A percentile compares a stretch with the other conserved stretches of the same genome.
Evolutionary conservation across 2,329 filamentous ascomycete genomes (phyloP).

Genomic region (Calonectria montana): DNA sequence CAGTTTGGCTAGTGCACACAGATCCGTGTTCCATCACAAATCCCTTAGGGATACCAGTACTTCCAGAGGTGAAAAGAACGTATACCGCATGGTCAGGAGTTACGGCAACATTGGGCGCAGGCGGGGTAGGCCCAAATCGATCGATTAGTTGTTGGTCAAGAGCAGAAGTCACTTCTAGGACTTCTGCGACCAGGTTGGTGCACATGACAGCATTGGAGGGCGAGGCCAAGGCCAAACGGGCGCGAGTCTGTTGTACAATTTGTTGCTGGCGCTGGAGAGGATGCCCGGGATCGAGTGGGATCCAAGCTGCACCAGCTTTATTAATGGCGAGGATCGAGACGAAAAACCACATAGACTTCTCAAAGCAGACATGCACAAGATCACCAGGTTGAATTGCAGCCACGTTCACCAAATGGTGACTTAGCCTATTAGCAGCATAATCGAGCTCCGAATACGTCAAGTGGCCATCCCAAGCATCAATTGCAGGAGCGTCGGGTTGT

Average conservation of each 20-base stretch:
- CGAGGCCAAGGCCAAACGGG: neutral
- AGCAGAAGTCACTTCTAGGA: neutral
- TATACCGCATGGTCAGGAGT: neutral
- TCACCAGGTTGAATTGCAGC: neutral
- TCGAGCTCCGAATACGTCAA: constrained; percentile 19
- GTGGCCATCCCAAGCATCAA: constrained; percentile 42
- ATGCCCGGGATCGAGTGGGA: neutral
- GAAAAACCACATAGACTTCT: neutral
- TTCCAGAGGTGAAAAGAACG: constrained; percentile 7
- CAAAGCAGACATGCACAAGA: constrained; percentile 23
- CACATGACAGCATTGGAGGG: constrained; percentile 9
- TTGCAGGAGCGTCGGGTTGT: constrained; percentile 26
- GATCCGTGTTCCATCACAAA: constrained; percentile 26
- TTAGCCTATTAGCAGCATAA: constrained; percentile 1
- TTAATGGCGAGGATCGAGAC: neutral
- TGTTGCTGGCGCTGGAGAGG: neutral
- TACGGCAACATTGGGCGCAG: neutral
- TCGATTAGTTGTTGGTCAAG: neutral
- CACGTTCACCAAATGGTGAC: neutral
- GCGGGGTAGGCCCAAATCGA: neutral
- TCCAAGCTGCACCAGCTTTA: neutral
- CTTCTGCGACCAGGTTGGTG: neutral
- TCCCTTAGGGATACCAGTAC: neutral
- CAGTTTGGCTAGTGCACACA: neutral
- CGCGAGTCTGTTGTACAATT: neutral